These are phyloP conservation scores for Ustulina deusta DNA, from an alignment of 2,329 filamentous ascomycete species.

Conservation along the genomic window DNA sequence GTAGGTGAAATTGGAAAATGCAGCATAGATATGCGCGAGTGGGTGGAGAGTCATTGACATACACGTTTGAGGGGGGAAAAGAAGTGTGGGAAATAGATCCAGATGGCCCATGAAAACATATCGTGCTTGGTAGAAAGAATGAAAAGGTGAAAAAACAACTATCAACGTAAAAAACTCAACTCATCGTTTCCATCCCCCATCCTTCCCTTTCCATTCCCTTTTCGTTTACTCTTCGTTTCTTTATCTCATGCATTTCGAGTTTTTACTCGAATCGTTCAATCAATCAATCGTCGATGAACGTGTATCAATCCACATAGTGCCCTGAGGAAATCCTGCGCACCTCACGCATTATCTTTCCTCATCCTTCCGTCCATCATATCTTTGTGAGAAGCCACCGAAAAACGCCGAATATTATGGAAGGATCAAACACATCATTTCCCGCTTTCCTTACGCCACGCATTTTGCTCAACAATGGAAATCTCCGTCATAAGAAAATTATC, in stretches of 20 bases:
- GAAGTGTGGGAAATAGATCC: slow-evolving; percentile 17
- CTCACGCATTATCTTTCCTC: slow-evolving; percentile 18
- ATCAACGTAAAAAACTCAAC: slow-evolving; percentile 14
- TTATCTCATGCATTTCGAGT: slow-evolving; percentile 26
- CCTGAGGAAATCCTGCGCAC: slow-evolving; percentile 7
- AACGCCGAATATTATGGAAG: slow-evolving; percentile 37
- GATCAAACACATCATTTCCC: slow-evolving; percentile 31
- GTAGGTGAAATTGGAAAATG: slow-evolving; percentile 19
- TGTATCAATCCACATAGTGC: slow-evolving; percentile 12
- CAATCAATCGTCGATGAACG: slow-evolving; percentile 27
- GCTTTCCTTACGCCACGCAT: slow-evolving; percentile 40
- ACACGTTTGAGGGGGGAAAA: slow-evolving; percentile 15
- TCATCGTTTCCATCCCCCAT: slow-evolving; percentile 22
- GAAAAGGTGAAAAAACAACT: slow-evolving; percentile 10
- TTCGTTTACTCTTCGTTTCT: slow-evolving; percentile 32
- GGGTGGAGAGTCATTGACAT: slow-evolving; percentile 15
- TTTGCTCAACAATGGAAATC: slow-evolving; percentile 27
- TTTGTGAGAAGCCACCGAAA: slow-evolving; percentile 27
- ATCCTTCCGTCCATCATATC: slow-evolving; percentile 25
- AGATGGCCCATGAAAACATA: slow-evolving; percentile 2
- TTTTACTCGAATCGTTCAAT: slow-evolving; percentile 27
- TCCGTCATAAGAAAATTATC: slow-evolving; percentile 25
- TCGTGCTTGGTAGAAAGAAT: slow-evolving; percentile 7
- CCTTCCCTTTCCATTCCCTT: slow-evolving; percentile 27
- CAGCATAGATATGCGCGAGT: slow-evolving; percentile 8